phyloP scores from a whole-genome alignment of 225 moss, liverwort and hornwort genomes.

The Sphagnum contortum region DNA sequence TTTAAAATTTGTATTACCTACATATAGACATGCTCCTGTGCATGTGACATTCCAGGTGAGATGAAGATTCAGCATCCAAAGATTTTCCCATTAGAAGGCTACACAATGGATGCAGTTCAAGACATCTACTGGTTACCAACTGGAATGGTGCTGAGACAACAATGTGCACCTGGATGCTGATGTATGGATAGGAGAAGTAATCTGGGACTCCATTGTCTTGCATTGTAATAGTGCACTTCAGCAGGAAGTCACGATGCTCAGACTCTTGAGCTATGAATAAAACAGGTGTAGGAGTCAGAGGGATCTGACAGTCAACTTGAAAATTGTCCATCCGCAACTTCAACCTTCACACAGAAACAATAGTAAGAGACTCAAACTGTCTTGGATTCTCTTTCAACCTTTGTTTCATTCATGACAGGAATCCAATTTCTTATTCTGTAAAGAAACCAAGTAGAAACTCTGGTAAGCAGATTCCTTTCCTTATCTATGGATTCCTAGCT shows the following conservation, averaged over 20 bases:
- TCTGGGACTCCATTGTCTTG: constrained; percentile 74
- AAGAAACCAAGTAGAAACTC: neutral
- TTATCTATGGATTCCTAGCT: too few relatives aligned
- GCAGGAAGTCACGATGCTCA: constrained; percentile 61
- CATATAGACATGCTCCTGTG: neutral
- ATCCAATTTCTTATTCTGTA: too few relatives aligned
- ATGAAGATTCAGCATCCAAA: neutral
- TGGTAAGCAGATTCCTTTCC: too few relatives aligned
- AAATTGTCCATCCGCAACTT: constrained; percentile 82
- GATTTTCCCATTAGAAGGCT: neutral
- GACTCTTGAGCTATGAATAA: constrained; percentile 85
- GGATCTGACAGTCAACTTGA: constrained; percentile 87
- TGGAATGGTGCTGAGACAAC: neutral
- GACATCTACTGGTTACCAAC: neutral
- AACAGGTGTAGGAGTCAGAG: constrained; percentile 87
- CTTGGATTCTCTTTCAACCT: too few relatives aligned
- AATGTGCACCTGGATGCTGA: constrained; percentile 72
- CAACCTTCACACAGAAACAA: constrained; percentile 35
- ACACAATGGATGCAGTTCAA: neutral
- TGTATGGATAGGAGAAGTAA: constrained; percentile 72
- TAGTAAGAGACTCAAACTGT: too few relatives aligned
- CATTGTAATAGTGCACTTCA: constrained; percentile 81
- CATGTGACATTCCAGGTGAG: neutral
- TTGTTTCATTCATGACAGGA: neutral
- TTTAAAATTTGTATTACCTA: too few relatives aligned